Percentiles rank a stretch among this genome's conserved stretches.
These are phyloP conservation scores for Cyamopsis tetragonoloba DNA, from an alignment of 306 rosid genomes.

Conservation along the genomic window DNA sequence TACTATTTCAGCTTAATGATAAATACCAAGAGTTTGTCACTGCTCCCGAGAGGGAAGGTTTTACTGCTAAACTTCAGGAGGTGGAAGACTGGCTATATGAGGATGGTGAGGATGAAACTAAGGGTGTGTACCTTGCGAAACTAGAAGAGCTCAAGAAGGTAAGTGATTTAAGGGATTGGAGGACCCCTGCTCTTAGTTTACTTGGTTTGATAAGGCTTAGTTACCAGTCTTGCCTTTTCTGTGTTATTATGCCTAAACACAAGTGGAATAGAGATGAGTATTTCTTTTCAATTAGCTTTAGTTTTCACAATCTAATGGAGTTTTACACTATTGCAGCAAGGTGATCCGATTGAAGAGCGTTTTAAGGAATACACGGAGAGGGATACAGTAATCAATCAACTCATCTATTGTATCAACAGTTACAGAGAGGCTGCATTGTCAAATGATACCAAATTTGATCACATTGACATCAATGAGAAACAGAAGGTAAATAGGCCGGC, in stretches of 20 bases:
- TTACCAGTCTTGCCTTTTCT: background rate
- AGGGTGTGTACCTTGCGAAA: conserved; percentile 84
- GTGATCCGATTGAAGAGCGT: conserved; percentile 84
- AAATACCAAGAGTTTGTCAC: conserved; percentile 72
- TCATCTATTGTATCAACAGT: conserved; percentile 51
- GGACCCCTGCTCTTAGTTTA: background rate
- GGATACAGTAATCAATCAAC: conserved; percentile 56
- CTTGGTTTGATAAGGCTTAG: background rate
- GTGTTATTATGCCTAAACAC: background rate
- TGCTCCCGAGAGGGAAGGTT: conserved; percentile 59
- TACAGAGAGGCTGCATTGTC: conserved; percentile 77
- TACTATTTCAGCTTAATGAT: conserved; percentile 61
- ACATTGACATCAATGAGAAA: conserved; percentile 72
- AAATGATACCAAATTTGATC: conserved; percentile 73
- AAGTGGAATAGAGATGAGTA: too few relatives aligned
- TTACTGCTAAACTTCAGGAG: conserved; percentile 68
- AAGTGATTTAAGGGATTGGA: background rate
- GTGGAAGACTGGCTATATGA: conserved; percentile 96
- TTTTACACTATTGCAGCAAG: conserved; percentile 60
- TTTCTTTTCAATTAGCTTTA: background rate
- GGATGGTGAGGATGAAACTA: conserved; percentile 97
- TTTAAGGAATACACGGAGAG: conserved; percentile 62
- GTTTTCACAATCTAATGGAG: conserved; percentile 3
- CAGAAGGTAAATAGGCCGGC: conserved; percentile 49
- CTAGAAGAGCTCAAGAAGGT: conserved; percentile 94